Evolutionary conservation across 257 asterid genomes (phyloP), one percentile per base, ranked within the genome.

Genomic region (Thymus mandschuricus): DNA sequence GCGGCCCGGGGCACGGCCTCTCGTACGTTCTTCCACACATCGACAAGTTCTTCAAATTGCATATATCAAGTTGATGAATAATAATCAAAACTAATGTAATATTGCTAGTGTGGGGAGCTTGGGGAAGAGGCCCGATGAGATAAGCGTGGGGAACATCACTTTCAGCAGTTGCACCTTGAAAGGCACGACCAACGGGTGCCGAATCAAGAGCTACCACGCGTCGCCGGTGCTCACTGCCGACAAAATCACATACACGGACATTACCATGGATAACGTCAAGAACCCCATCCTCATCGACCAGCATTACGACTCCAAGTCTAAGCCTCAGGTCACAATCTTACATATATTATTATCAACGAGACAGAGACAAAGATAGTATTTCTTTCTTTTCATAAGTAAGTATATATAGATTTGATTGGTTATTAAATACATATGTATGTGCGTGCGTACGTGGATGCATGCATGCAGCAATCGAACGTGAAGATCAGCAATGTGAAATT

Each of bases 201-300:
- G 98, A 72, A 90, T 92, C 76, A 92, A 92, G 71, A 87, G 88
- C 15, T 88, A 69, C 74, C 87, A 78, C 62, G 73, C 10, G 0
- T 88, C 97, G 0, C 88, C 96, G 0, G 3, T 34, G 7, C 29
- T 89, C 0, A 7, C 31, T 0, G 95, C 88, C 30, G 12, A 79
- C 8, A 68, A 57, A 28, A 81, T 91, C 12, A 8, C 76, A 1
- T 91, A 51, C 69, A 72, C 84, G 15, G 88, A 89, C 66, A 50
- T 91, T 0, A 8, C 70, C 3, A 60, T 91, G 90, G 51, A 73
- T 3, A 7, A 54, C 0, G 97, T 91, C 2, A 65, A 69, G 41
- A 83, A 91, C 55, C 97, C 97, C 11, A 83, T 91, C 81, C 29
- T 89, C 70, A 91, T 91, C 31, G 96, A 89, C 63, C 96, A 91